Base-by-base conservation (phyloP, 225 moss, liverwort and hornwort species). In the Pseudisothecium myosuroides region DNA sequence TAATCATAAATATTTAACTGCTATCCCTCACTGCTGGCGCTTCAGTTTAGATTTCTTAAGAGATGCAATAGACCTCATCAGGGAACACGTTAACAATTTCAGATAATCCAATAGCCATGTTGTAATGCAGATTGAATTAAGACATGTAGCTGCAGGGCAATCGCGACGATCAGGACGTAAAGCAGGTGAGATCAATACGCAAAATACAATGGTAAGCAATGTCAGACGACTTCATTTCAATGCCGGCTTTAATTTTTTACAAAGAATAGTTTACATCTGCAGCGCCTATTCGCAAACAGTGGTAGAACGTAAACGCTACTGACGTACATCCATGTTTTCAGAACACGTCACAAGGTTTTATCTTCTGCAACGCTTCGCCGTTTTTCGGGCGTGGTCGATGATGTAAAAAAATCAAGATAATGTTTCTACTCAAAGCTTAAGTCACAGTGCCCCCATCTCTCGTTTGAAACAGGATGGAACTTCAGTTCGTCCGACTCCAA, bases 321-420 rank as follows among this genome's bases (percentile, higher is more conserved):
- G 55, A 80, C 69, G 32, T 78, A 7, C 49, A 47, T 39, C 15
- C 37, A n/a, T 59, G 73, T 65, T n/a, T 72, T 86, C 45, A 86
- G 49, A 78, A 43, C 87, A 89, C 36, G 83, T 13, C 39, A 18
- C 65, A 45, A 90, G 60, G 49, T 64, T 58, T 29, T 34, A 55
- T 32, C 50, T 64, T 59, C 74, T 68, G 81, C 85, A 89, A 87
- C 89, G 75, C 87, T 83, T 86, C 88, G 83, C 92, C 88, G 47
- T 67, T 45, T 69, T 59, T n/a, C 19, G 50, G 78, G 72, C 88
- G 83, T 72, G 90, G 90, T 92, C 88, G 86, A 86, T 41, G 34
- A 76, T 61, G 37, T 82, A 27, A 62, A 45, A 15, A 69, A 78
- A 86, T 87, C 27, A 73, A 74, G 36, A 32, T 79, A 45, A 61